These are phyloP conservation scores for Mollisiaceae sp. DNA, from an alignment of 2,329 filamentous ascomycete species.

Conservation along the genomic window DNA sequence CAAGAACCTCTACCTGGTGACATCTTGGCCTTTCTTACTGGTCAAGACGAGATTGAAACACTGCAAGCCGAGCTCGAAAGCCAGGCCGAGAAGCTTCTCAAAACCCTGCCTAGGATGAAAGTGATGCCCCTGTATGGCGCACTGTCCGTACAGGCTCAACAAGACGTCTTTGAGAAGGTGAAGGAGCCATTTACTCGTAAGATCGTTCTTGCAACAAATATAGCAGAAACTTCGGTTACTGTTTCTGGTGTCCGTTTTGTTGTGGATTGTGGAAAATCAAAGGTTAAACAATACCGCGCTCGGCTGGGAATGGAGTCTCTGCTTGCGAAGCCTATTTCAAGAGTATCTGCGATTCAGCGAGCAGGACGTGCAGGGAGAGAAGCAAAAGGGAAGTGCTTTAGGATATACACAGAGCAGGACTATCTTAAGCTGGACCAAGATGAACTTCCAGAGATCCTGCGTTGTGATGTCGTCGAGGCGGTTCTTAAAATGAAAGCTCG, in stretches of 20 bases:
- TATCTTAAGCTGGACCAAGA: conserved; percentile 73
- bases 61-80: conserved; percentile 82
- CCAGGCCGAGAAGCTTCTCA: conserved; percentile 73
- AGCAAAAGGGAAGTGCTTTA: conserved; percentile 85
- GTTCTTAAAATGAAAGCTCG: conserved; percentile 93
- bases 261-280: conserved; percentile 91
- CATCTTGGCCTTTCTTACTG: conserved; percentile 88
- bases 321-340: conserved; percentile 87
- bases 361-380: conserved; percentile 93
- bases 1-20: conserved; percentile 93
- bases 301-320: conserved; percentile 88
- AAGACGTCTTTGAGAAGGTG: conserved; percentile 81
- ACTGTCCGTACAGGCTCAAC: conserved; percentile 83
- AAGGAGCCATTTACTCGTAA: conserved; percentile 78
- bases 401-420: conserved; percentile 82
- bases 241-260: conserved; percentile 92
- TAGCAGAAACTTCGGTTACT: conserved; percentile 97
- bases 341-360: conserved; percentile 90
- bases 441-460: conserved; percentile 86
- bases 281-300: conserved; percentile 88
- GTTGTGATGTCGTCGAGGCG: conserved; percentile 85
- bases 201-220: conserved; percentile 92
- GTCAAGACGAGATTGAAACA: conserved; percentile 89
- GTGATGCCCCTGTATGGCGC: conserved; percentile 89
- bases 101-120: conserved; percentile 73